Evolutionary conservation across 2,329 filamentous ascomycete genomes (phyloP).

Genomic region (Capronia americana): DNA sequence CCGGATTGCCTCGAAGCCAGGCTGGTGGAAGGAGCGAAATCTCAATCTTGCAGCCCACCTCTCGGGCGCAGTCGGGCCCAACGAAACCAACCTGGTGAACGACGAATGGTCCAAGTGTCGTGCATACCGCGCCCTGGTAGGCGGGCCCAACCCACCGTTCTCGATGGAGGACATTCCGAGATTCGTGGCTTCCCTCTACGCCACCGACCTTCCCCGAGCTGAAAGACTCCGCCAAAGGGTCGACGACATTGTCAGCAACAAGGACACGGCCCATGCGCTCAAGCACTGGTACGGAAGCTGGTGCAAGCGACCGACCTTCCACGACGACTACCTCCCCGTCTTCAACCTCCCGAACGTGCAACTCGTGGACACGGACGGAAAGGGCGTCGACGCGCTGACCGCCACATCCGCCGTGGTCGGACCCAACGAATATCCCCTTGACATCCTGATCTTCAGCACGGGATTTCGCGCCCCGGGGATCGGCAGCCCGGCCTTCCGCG

Average conservation of each 20-base stretch:
- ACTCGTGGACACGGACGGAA: conserved; percentile 56
- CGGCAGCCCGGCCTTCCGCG: conserved; percentile 44
- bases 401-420: conserved; percentile 54
- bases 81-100: conserved; percentile 12
- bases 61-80: conserved; percentile 3
- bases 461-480: conserved; percentile 45
- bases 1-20: conserved; percentile 4
- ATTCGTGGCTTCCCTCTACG: conserved; percentile 33
- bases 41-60: conserved; percentile 15
- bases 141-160: conserved; percentile 5
- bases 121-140: conserved; percentile 7
- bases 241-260: conserved; percentile 58
- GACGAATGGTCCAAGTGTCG: conserved; percentile 1
- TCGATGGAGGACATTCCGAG: conserved; percentile 5
- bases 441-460: conserved; percentile 56
- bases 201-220: conserved; percentile 50
- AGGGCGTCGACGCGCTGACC: conserved; percentile 57
- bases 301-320: conserved; percentile 68
- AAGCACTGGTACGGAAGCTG: conserved; percentile 65
- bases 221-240: conserved; percentile 57
- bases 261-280: conserved; percentile 57
- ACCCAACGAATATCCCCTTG: conserved; percentile 56
- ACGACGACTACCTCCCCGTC: conserved; percentile 54
- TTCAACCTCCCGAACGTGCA: conserved; percentile 47
- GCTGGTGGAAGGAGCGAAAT: conserved; percentile 22